A percentile compares a stretch with the other conserved stretches of the same genome.
These are phyloP conservation scores for Xerocomus brunneocitrinus DNA, from an alignment of 768 basidiomycete species.

Conservation along the genomic window DNA sequence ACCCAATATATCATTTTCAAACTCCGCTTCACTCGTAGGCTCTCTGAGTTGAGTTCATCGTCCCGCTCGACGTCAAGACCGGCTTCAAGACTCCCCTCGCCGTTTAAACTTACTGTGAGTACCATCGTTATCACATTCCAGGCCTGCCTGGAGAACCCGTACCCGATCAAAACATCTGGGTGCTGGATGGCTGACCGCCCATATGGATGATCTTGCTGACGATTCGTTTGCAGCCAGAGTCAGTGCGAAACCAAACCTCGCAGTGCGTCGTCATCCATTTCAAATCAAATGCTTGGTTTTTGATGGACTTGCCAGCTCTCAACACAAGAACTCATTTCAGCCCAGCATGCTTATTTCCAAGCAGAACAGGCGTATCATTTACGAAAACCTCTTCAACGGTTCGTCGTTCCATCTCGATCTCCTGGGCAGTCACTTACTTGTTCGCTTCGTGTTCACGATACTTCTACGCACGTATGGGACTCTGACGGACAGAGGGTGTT, in stretches of 20 bases:
- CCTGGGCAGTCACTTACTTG: not conserved
- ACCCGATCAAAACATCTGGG: slow-evolving; percentile 1
- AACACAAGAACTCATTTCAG: slow-evolving; percentile 22
- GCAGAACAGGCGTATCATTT: slow-evolving; percentile 91
- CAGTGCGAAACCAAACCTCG: slow-evolving; percentile 32
- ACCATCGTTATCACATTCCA: not conserved
- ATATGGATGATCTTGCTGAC: slow-evolving; percentile 30
- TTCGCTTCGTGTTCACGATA: not conserved
- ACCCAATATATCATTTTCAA: slow-evolving; percentile 12
- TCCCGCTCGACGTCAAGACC: slow-evolving; percentile 37
- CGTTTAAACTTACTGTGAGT: slow-evolving; percentile 21
- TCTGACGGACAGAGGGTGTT: slow-evolving; percentile 73
- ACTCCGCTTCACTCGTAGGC: slow-evolving; percentile 19
- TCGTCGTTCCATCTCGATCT: not conserved
- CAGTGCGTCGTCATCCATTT: slow-evolving; percentile 29
- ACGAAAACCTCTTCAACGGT: slow-evolving; percentile 99
- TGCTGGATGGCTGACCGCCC: slow-evolving; percentile 32
- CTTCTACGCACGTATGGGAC: not conserved
- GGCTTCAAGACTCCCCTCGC: slow-evolving; percentile 26
- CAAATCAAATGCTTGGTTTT: no score
- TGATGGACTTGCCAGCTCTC: slow-evolving; percentile 26
- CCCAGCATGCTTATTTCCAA: slow-evolving; percentile 95
- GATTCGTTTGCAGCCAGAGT: slow-evolving; percentile 25
- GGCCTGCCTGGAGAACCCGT: slow-evolving; percentile 5
- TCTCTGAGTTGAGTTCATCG: slow-evolving; percentile 20